Base-by-base conservation (phyloP, 441 rosid genomes). In the Gossypium davidsonii region DNA sequence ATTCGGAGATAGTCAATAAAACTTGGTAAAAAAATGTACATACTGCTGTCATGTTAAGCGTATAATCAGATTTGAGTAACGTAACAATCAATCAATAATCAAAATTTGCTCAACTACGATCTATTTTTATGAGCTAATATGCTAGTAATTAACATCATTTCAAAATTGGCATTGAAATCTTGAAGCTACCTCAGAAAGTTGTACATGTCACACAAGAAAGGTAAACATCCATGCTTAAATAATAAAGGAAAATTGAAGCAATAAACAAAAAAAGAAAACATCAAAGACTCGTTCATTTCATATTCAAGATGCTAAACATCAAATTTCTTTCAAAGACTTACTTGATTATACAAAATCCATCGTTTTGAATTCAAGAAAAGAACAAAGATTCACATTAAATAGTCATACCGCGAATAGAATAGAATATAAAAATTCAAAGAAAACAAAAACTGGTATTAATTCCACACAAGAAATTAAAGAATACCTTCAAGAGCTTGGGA, bases 401-500 rank as follows among this genome's bases (percentile, higher is more conserved):
- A 21, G 5, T 46, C 37, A 6, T 20, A 23, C 15, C 2, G 51
- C 9, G 14, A 67, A 25, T 6, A 21, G 6, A 10, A 17, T 14
- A 62, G 17, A 8, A 18, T 11, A 2, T 28, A 7, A 7, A 2
- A 20, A 44, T 7, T 18, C 58, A 55, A 55, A 25, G 21, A 2
- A 21, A 49, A 34, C 21, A 25, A 52, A 1, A n/a, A 0, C 18
- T 2, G 12, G 39, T 34, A 34, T 34, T 34, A 34, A 34, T 34
- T 34, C 8, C 39, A 34, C 8, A 11, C 12, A 44, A 67, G 6
- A 55, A 74, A 17, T n/a, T 0, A 6, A 44, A 25, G 17, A 20
- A 26, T 11, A 74, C 83, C 83, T 80, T 74, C 63, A n/a, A 73
- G 74, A 66, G 67, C 78, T 61, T 77, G 74, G 10, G 78, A 14